These are phyloP conservation scores for Chaetoscypha palmicola DNA, from an alignment of 2,329 filamentous ascomycete genomes.

Conservation along the genomic window DNA sequence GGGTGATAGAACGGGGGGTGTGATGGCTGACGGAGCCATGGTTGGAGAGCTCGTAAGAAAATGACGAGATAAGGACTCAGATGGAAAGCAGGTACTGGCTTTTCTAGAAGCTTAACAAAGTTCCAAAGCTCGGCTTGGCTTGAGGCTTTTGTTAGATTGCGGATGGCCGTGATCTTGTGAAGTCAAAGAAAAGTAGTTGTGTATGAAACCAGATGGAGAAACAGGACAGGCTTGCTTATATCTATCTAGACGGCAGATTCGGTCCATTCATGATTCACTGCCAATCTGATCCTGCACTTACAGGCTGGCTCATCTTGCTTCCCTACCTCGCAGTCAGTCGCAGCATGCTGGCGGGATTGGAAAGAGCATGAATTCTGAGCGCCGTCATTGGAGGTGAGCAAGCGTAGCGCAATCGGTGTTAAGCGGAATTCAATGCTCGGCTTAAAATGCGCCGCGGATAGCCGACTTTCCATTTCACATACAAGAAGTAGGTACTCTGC, in stretches of 20 bases:
- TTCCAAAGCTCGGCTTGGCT: neutral
- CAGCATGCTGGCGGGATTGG: conserved; percentile 3
- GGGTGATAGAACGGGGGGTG: conserved; percentile 18
- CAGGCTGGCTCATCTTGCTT: conserved; percentile 10
- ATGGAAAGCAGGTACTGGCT: neutral
- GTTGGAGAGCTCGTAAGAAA: conserved; percentile 3
- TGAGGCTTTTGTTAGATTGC: neutral
- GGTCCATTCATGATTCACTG: too few relatives aligned
- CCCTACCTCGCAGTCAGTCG: neutral
- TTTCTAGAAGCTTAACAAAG: neutral
- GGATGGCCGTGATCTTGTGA: neutral
- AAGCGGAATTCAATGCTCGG: too few relatives aligned
- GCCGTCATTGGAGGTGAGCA: neutral
- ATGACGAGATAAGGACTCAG: neutral
- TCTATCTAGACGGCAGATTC: too few relatives aligned
- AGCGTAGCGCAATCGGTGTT: conserved; percentile 3
- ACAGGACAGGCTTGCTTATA: too few relatives aligned
- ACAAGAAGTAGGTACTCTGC: conserved; percentile 9
- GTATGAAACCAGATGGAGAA: neutral
- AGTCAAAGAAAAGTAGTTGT: neutral
- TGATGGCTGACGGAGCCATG: conserved; percentile 26
- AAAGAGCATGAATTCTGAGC: neutral
- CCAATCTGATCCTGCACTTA: too few relatives aligned
- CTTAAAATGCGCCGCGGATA: too few relatives aligned
- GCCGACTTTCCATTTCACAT: neutral